Evolutionary conservation across 2,329 filamentous ascomycete genomes (phyloP), one percentile per base, ranked within the genome.

Genomic region (Albifimbria verrucaria): DNA sequence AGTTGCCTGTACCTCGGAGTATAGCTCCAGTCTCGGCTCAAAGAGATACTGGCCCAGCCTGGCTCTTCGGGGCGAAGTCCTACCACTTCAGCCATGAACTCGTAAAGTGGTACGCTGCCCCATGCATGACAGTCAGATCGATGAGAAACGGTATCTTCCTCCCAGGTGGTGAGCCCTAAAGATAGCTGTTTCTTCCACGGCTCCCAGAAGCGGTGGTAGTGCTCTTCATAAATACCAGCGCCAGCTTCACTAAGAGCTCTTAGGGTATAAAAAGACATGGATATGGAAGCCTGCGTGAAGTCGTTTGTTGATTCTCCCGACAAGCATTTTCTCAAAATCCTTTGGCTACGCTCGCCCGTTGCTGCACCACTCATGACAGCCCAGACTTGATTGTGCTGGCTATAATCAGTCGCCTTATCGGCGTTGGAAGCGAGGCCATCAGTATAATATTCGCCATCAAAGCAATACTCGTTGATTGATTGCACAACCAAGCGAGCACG

Each of bases 361-460:
- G 51, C 64, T 2, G 65, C 68, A 5, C 69, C 69, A 12, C 54
- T 62, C 0, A 73, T 59, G 1, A 73, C 63, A 1, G 63, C 70
- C 52, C 65, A 74, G 2, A 71, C 63, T 32, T 74, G 70, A 47
- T 62, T 68, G 43, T 72, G 70, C 43, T 73, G 65, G 2, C 65
- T 69, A 52, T 68, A 69, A 1, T 63, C 58, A 2, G 32, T 12
- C 2, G 56, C 46, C 7, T 65, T 64, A 15, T 39, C 32, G 0
- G 64, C 65, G 3, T 65, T 51, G 11, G 68, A 62, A 1, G 65
- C 63, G 0, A 67, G 68, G 0, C 69, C 69, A 61, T 70, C 54
- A 32, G 68, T 68, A 48, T 71, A 72, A 55, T 65, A 70, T 1
- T 44, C 43, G 1, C 67, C 68, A 25, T 69, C 64, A 46, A 57